Conservation (phyloP, 2,329 filamentous ascomycete species). For the Penicillium sp. region DNA sequence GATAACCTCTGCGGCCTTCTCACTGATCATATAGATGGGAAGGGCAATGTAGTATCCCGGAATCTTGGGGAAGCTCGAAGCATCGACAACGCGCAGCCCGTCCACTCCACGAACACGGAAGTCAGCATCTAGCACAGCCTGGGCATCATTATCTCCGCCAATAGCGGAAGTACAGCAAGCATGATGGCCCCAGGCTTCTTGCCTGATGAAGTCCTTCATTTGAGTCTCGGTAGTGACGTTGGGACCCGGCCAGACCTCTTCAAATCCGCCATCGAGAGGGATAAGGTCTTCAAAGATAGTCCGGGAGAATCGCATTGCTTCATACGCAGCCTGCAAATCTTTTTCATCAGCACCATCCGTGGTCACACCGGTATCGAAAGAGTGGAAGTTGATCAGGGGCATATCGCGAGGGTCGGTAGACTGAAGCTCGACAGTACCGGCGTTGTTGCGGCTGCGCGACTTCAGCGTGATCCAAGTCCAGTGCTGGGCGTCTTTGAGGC, state of each 20-base stretch:
- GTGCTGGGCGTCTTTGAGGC: constrained; percentile 40
- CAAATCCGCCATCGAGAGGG: constrained; percentile 47
- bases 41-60: constrained; percentile 56
- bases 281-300: constrained; percentile 45
- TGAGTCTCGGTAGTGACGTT: constrained; percentile 45
- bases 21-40: constrained; percentile 56
- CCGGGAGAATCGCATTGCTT: constrained; percentile 56
- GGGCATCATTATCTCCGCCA: constrained; percentile 52
- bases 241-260: constrained; percentile 45
- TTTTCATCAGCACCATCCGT: constrained; percentile 48
- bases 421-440: constrained; percentile 61
- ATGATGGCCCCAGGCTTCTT: constrained; percentile 58
- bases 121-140: constrained; percentile 55
- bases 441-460: constrained; percentile 60
- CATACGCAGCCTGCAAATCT: constrained; percentile 54
- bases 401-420: constrained; percentile 62
- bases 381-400: constrained; percentile 63
- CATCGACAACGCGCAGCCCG: constrained; percentile 61
- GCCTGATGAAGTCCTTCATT: constrained; percentile 50
- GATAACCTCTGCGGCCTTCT: constrained; percentile 63
- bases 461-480: constrained; percentile 56
- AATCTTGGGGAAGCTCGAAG: constrained; percentile 56
- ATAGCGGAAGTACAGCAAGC: constrained; percentile 56
- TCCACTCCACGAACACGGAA: constrained; percentile 58
- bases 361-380: constrained; percentile 44